A percentile compares a stretch with the other conserved stretches of the same genome.
phyloP scores from a whole-genome alignment of 164 flowering plant genomes.

The Houttuynia cordata region DNA sequence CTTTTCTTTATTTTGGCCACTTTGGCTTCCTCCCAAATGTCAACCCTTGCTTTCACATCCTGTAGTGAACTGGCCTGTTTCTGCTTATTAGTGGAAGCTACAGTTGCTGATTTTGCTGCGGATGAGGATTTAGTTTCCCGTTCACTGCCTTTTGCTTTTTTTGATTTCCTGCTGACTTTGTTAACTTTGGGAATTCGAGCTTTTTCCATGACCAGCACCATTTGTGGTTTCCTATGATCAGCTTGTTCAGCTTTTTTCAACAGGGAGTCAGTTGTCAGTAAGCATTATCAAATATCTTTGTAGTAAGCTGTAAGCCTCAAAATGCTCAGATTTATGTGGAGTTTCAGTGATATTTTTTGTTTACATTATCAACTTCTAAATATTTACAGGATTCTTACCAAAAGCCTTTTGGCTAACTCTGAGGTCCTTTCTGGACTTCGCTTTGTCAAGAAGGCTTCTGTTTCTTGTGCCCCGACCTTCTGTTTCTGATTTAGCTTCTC shows the following conservation, averaged over 20 bases:
- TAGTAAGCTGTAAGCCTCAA: neutral
- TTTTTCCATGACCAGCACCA: conserved; percentile 17
- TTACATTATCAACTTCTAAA: too few species aligned
- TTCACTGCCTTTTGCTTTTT: neutral
- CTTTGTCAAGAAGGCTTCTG: conserved; percentile 10
- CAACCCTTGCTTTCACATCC: conserved; percentile 21
- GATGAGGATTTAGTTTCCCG: conserved; percentile 2
- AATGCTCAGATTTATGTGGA: neutral
- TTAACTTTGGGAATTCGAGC: conserved; percentile 10
- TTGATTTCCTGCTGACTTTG: neutral
- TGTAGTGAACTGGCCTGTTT: conserved; percentile 4
- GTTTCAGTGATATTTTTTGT: neutral
- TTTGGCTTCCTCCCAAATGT: conserved; percentile 52
- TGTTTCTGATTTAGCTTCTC: neutral
- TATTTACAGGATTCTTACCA: neutral
- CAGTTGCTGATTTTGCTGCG: conserved; percentile 5
- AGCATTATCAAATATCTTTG: neutral
- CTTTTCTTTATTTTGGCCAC: conserved; percentile 33
- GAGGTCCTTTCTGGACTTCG: conserved; percentile 19
- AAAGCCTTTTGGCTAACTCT: conserved; percentile 15
- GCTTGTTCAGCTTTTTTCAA: conserved; percentile 14
- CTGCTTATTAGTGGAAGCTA: conserved; percentile 5
- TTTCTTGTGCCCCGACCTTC: neutral
- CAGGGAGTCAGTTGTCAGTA: conserved; percentile 9
- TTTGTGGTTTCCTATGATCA: conserved; percentile 14